Base-by-base conservation (phyloP, 2,329 filamentous ascomycete species). In the Ceratocystis eucalypticola region DNA sequence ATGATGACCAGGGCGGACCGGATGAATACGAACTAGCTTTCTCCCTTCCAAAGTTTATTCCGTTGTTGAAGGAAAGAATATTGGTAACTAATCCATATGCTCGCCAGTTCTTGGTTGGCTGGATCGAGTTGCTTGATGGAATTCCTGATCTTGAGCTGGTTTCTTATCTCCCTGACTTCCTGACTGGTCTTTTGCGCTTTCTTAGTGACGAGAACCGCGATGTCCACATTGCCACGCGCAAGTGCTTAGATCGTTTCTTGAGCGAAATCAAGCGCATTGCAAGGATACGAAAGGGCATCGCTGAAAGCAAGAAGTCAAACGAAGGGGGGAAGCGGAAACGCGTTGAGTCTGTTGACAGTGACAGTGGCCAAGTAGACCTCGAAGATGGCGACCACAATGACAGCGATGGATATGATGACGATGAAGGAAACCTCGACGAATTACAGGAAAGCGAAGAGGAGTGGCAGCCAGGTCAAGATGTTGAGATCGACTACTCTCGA, bases 111-210 rank as follows among this genome's bases (percentile, higher is more conserved):
- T 81, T 99, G 15, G 94, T 99, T 1, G 91, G 91, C 41, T 99
- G 94, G 94, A 90, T 99, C 67, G 95, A 88, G 3, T 77, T 99
- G 17, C 81, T 99, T 22, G 94, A 99, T 74, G 96, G 92, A 0
- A 97, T 99, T 71, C 94, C 94, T 0, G 95, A 99, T 73, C 80
- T 99, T 53, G 95, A 99, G 75, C 84, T 99, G 22, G 93, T 99
- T 46, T 88, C 89, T 2, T 96, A 91, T 74, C 79, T 99, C 28
- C 95, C 94, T 1, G 91, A 93, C 62, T 99, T 99, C 72, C 80
- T 99, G 1, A 88, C 86, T 30, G 94, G 93, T 0, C 78, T 99
- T 53, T 85, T 99, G 71, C 93, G 88, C 72, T 99, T 97, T 71
- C 81, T 99, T 10, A 92, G 91, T 69, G 94, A 96, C 71, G 86